Base-by-base conservation (phyloP, 345 rosid species). In the Garcia nutans region DNA sequence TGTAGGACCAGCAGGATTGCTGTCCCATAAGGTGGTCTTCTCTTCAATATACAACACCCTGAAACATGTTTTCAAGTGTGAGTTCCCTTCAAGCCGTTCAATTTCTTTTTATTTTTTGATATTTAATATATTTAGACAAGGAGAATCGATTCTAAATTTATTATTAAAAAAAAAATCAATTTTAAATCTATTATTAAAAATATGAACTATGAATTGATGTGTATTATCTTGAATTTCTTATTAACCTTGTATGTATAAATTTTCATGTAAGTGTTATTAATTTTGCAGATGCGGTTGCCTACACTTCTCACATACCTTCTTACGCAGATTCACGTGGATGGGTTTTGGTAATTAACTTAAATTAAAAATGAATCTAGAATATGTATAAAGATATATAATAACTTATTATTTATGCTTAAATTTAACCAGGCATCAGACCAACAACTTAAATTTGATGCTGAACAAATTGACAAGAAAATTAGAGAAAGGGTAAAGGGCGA, bases 321-420 rank as follows among this genome's bases (percentile, higher is more conserved):
- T 91, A 89, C 77, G 93, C 93, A 5, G 97, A 93, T 65, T 90
- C 95, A 6, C 89, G 95, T 94, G 97, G 98, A 73, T 93, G 98
- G 98, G 93, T 91, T 28, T 87, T 93, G 93, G 91, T 87, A 82
- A 33, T 33, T 33, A 33, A 33, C 37, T 33, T 33, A n/a, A 33
- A 33, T 33, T 33, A 33, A 33, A 33, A 33, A 1, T 33, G 4
- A 0, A 33, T n/a, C n/a, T n/a, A 3, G 37, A 33, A 2, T 2
- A 33, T 33, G 37, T 5, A 33, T 0, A 33, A 33, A 5, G 4
- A 33, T 5, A 33, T 33, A 33, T 33, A 33, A 33, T 33, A 33
- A 33, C 37, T 33, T 33, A 33, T 33, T 33, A 33, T 2, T 33
- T 33, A 2, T 33, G 37, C 37, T 5, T 33, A 33, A 33, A 33